Percentiles rank a stretch among this genome's conserved stretches.
These are phyloP conservation scores for Dittrichia graveolens DNA, from an alignment of 129 eudicot species.

Conservation along the genomic window DNA sequence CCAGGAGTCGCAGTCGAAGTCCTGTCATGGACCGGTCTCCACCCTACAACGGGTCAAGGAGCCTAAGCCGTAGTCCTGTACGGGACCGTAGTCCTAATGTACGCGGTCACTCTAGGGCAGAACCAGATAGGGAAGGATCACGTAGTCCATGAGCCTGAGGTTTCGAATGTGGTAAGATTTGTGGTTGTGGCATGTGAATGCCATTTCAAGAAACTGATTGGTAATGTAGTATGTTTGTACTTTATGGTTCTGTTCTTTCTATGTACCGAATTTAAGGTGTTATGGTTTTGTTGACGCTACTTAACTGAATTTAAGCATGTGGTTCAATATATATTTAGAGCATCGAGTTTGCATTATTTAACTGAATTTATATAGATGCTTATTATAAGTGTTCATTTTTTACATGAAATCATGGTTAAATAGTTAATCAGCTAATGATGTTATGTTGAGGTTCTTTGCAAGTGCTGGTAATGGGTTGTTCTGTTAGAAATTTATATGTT, in stretches of 20 bases:
- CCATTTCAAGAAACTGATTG: neutral
- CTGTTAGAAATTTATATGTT: too few relatives aligned
- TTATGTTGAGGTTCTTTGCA: too few relatives aligned
- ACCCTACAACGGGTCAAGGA: constrained; percentile 44
- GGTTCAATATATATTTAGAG: too few relatives aligned
- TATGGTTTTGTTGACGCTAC: neutral
- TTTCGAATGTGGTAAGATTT: neutral
- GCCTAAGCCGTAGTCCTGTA: constrained; percentile 42
- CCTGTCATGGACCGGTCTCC: constrained; percentile 44
- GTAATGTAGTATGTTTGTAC: neutral
- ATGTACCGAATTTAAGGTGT: neutral
- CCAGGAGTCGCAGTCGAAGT: constrained; percentile 46
- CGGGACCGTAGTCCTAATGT: constrained; percentile 49
- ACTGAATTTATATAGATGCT: too few relatives aligned
- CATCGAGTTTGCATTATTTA: too few relatives aligned
- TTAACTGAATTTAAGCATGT: neutral
- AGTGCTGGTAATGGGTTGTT: too few relatives aligned
- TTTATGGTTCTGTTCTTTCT: neutral
- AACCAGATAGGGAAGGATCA: constrained; percentile 40
- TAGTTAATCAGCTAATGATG: too few relatives aligned
- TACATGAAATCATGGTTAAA: too few relatives aligned
- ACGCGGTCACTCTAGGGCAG: constrained; percentile 37
- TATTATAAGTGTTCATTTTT: too few relatives aligned
- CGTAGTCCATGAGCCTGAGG: constrained; percentile 45
- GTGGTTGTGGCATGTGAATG: neutral